Evolutionary conservation across 2,329 filamentous ascomycete genomes (phyloP).

Genomic region (Botrytis hyacinthi): DNA sequence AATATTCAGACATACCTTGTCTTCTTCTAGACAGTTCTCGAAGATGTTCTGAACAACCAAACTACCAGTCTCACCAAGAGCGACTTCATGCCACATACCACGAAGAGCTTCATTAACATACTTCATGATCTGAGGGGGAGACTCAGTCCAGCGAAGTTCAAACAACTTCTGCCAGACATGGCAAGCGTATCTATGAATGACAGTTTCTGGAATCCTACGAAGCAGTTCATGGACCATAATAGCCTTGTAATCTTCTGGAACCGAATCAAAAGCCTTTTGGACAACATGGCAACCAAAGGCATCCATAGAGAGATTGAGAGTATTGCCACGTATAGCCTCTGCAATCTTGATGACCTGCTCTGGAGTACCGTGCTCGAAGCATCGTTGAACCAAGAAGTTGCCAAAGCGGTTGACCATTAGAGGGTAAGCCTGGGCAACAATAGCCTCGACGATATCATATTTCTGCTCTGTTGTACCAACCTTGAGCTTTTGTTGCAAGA

Average conservation of each 20-base stretch:
- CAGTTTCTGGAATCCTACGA: constrained; percentile 91
- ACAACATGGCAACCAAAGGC: constrained; percentile 98
- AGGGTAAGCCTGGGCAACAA: constrained; percentile 90
- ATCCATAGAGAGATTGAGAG: constrained; percentile 93
- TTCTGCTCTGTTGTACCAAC: constrained; percentile 93
- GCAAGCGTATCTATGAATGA: constrained; percentile 97
- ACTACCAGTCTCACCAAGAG: constrained; percentile 93
- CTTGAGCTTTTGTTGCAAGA: constrained; percentile 98
- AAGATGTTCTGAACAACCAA: constrained; percentile 99
- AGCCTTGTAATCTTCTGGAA: constrained; percentile 95
- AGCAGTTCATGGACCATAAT: constrained; percentile 98
- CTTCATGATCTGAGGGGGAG: constrained; percentile 96
- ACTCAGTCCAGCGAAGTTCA: constrained; percentile 91
- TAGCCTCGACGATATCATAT: constrained; percentile 94
- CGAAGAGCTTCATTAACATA: constrained; percentile 93
- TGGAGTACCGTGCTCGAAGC: constrained; percentile 95
- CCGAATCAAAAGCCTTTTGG: constrained; percentile 97
- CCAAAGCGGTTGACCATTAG: constrained; percentile 99
- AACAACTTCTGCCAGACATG: constrained; percentile 99
- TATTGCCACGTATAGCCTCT: constrained; percentile 89
- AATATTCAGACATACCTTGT: constrained; percentile 66
- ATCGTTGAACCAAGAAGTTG: constrained; percentile 97
- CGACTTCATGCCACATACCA: constrained; percentile 99
- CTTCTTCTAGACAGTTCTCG: constrained; percentile 97
- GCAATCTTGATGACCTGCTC: constrained; percentile 96